phyloP scores from a whole-genome alignment of 768 basidiomycete species.

The Suillus sp. region DNA sequence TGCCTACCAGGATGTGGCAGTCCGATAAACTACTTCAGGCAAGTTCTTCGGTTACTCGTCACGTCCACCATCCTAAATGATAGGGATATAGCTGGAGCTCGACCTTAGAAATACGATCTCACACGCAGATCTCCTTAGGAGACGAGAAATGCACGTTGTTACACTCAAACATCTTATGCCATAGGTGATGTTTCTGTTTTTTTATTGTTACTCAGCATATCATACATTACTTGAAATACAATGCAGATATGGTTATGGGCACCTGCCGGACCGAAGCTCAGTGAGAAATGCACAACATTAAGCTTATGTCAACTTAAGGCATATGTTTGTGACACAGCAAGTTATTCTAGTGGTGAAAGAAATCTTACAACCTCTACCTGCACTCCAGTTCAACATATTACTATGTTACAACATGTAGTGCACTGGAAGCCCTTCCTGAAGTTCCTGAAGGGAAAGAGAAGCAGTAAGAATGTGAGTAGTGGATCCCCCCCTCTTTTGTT shows the following conservation, averaged over 20 bases:
- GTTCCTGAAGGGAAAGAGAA: too few relatives aligned
- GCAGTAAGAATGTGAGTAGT: too few relatives aligned
- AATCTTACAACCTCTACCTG: too few relatives aligned
- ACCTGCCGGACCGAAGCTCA: not conserved
- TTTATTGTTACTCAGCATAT: not conserved
- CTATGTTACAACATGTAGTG: too few relatives aligned
- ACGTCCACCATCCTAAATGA: not conserved
- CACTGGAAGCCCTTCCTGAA: too few relatives aligned
- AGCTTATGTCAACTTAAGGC: too few relatives aligned
- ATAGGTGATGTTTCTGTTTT: conserved; percentile 6
- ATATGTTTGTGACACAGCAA: too few relatives aligned
- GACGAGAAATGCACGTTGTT: conserved; percentile 53
- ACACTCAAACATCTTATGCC: conserved; percentile 45
- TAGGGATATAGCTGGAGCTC: conserved; percentile 46
- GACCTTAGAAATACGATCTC: conserved; percentile 56
- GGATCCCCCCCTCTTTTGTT: too few relatives aligned
- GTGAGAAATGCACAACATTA: too few relatives aligned
- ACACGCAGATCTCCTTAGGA: conserved; percentile 58
- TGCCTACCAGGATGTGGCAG: conserved; percentile 94
- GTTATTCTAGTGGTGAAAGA: too few relatives aligned
- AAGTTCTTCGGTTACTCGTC: conserved; percentile 22
- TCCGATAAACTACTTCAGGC: conserved; percentile 91
- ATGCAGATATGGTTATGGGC: not conserved
- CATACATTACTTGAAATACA: not conserved
- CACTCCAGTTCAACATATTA: too few relatives aligned